Evolutionary conservation across 2,329 filamentous ascomycete genomes (phyloP), one percentile per base, ranked within the genome.

Genomic region (Aaosphaeria pasadenensis): DNA sequence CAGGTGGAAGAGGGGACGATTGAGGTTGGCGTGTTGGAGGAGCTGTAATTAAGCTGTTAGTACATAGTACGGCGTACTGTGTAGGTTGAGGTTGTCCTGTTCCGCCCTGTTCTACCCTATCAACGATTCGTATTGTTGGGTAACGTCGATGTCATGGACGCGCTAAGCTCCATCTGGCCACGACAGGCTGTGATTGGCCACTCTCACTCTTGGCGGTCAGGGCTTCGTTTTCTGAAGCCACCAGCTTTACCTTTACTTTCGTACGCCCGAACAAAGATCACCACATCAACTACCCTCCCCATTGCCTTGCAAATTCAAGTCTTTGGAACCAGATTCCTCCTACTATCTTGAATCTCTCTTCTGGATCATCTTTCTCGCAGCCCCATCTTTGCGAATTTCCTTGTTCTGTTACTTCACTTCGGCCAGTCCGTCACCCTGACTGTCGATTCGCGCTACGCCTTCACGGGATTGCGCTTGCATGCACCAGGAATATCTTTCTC

Each of bases 241-340:
- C 60, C 60, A 63, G 43, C 43, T 11, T 24, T 6, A 30, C 46
- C 17, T 24, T 24, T 24, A 24, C 17, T 24, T 24, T 9, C 57
- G 60, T 50, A 52, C 45, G 57, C 55, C 57, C 58, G 62, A 59
- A 65, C 63, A 66, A 65, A 66, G 54, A 67, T 64, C 64, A 66
- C 58, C 63, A 63, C 59, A 60, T 44, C 58, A 48, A 49, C 55
- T n/a, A 36, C 7, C 33, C 33, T 49, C 47, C 39, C 43, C 43
- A 35, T 45, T 35, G 9, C 29, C 17, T 9, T 17, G 6, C 43
- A 38, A 39, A 7, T 11, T 29, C 42, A 33, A 30, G 24, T 36
- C 30, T 28, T 39, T 51, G 50, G n/a, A 42, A n/a, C 43, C 55
- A 48, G 52, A 45, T 54, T 55, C 50, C 55, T 53, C 42, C 45